Evolutionary conservation across 2,329 filamentous ascomycete genomes (phyloP).

Genomic region (Tolypocladium guangdongense): DNA sequence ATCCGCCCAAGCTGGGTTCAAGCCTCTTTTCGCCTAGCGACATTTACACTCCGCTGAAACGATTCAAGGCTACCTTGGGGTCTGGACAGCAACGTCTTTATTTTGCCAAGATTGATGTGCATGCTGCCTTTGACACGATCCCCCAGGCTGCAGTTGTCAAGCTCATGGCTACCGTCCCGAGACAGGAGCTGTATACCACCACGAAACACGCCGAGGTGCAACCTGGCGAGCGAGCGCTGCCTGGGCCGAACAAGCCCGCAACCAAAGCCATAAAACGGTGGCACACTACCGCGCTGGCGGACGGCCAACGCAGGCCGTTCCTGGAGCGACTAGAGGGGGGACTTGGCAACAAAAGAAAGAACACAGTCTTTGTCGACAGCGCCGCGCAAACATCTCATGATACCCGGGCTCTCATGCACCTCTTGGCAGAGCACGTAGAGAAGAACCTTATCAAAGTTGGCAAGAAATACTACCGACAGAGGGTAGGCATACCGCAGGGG

Average conservation of each 20-base stretch:
- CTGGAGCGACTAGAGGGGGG: slow-evolving; percentile 30
- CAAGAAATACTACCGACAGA: slow-evolving; percentile 81
- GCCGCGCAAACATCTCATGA: slow-evolving; percentile 46
- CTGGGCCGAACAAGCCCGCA: slow-evolving; percentile 9
- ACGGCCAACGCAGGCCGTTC: slow-evolving; percentile 31
- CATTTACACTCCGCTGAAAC: slow-evolving; percentile 61
- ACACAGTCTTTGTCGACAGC: slow-evolving; percentile 70
- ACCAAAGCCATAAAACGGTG: slow-evolving; percentile 37
- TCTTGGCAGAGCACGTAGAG: slow-evolving; percentile 71
- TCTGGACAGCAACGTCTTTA: slow-evolving; percentile 42
- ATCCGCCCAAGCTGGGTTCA: slow-evolving; percentile 58
- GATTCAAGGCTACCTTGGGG: slow-evolving; percentile 48
- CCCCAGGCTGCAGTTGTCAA: slow-evolving; percentile 65
- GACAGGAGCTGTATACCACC: slow-evolving; percentile 55
- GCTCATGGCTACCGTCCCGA: slow-evolving; percentile 49
- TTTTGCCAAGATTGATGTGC: slow-evolving; percentile 88
- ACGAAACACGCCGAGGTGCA: slow-evolving; percentile 65
- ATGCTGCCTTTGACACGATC: slow-evolving; percentile 90
- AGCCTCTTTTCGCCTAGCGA: slow-evolving; percentile 74
- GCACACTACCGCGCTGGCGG: slow-evolving; percentile 37
- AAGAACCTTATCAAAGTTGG: slow-evolving; percentile 81
- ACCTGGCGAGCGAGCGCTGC: slow-evolving; percentile 24
- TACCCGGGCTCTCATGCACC: slow-evolving; percentile 49
- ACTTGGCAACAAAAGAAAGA: slow-evolving; percentile 36
- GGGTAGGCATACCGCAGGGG: slow-evolving; percentile 82